Percentiles rank a stretch among this genome's conserved stretches.
Conservation (phyloP, 2,329 filamentous ascomycete species). For the Ophioceras dolichostomum region DNA sequence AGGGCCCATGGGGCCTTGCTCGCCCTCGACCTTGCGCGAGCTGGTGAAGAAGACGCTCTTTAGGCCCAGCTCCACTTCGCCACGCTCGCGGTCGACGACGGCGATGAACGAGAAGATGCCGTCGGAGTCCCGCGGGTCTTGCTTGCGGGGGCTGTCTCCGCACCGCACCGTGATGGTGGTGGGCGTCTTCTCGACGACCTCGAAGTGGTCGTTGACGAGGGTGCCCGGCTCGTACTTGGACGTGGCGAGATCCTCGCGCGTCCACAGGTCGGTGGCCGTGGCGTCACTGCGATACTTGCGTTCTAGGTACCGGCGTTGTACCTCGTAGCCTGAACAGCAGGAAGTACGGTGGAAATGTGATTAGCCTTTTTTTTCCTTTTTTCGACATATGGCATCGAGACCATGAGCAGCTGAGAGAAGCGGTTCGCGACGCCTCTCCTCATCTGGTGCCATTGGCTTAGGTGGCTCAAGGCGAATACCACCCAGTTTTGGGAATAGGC, state of each 20-base stretch:
- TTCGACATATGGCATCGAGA: too few species aligned
- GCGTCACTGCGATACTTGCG: conserved; percentile 44
- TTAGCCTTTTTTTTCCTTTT: neutral
- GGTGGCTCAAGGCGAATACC: too few species aligned
- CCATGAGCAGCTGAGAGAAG: too few species aligned
- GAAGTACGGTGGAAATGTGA: neutral
- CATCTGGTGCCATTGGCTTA: too few species aligned
- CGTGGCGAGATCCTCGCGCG: conserved; percentile 35
- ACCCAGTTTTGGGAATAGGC: too few species aligned
- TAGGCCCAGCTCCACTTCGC: conserved; percentile 49
- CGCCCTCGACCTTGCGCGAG: conserved; percentile 20
- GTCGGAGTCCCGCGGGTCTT: conserved; percentile 43
- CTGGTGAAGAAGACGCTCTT: conserved; percentile 51
- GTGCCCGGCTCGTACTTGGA: conserved; percentile 51
- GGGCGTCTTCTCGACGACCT: conserved; percentile 53
- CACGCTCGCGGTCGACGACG: conserved; percentile 42
- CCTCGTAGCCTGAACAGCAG: conserved; percentile 33
- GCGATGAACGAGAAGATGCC: conserved; percentile 56
- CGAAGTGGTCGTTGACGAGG: conserved; percentile 57
- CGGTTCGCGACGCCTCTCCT: too few species aligned
- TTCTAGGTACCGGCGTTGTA: conserved; percentile 45
- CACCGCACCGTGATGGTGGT: conserved; percentile 50
- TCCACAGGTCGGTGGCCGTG: conserved; percentile 51
- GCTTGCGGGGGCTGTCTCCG: conserved; percentile 50
- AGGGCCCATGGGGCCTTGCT: conserved; percentile 15